phyloP scores from a whole-genome alignment of 306 rosid genomes.

The Geum urbanum region DNA sequence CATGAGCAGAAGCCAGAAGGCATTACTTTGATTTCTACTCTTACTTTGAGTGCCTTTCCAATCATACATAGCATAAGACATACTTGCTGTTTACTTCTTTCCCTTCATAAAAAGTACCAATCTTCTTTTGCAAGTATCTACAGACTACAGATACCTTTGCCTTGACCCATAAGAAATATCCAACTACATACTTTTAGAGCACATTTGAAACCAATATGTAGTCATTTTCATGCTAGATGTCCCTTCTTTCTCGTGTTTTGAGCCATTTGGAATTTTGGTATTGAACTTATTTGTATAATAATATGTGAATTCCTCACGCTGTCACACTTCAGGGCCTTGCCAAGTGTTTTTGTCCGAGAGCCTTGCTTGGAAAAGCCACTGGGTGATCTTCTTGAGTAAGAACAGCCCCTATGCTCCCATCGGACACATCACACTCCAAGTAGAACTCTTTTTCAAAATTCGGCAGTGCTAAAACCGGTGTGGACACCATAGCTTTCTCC shows the following conservation, averaged over 20 bases:
- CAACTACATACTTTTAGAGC: not conserved
- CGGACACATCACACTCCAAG: too few relatives aligned
- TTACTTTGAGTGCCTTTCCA: not conserved
- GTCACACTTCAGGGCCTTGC: too few relatives aligned
- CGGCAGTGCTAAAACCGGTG: too few relatives aligned
- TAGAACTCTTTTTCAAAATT: too few relatives aligned
- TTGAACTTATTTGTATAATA: too few relatives aligned
- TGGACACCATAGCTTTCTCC: too few relatives aligned
- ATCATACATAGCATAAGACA: not conserved
- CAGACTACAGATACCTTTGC: not conserved
- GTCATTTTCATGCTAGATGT: not conserved
- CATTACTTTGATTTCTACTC: not conserved
- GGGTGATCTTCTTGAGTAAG: too few relatives aligned
- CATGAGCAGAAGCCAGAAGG: not conserved
- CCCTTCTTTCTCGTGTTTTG: not conserved
- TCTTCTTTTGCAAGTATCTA: not conserved
- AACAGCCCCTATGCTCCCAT: too few relatives aligned
- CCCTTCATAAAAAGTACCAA: not conserved
- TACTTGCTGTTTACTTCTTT: not conserved
- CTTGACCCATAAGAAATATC: constrained; percentile 5
- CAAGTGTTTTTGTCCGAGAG: too few relatives aligned
- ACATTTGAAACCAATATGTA: not conserved
- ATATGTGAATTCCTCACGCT: too few relatives aligned
- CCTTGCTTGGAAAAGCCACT: too few relatives aligned
- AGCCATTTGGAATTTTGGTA: not conserved